A percentile compares a stretch with the other conserved stretches of the same genome.
Conservation (phyloP, 495 filamentous ascomycete species). For the Penicillium psychrofluorescens region DNA sequence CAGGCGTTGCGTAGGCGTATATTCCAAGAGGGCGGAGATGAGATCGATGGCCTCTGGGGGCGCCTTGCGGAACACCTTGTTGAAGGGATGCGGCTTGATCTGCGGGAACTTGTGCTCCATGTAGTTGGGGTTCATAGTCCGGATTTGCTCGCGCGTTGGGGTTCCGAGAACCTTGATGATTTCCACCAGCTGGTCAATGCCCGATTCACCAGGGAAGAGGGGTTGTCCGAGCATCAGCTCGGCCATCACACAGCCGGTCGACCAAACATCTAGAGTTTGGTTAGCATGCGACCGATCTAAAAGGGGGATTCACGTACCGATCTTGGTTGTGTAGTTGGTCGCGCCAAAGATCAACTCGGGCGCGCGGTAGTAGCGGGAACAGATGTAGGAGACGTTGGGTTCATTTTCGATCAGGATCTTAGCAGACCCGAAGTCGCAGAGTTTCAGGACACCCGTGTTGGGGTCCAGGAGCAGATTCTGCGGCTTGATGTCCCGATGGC, state of each 20-base stretch:
- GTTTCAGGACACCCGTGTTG: constrained; percentile 82
- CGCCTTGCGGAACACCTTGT: constrained; percentile 95
- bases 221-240: constrained; percentile 98
- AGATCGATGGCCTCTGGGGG: constrained; percentile 88
- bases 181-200: constrained; percentile 97
- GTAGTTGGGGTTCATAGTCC: constrained; percentile 99
- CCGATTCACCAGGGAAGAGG: constrained; percentile 97
- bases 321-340: constrained; percentile 99
- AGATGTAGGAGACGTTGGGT: constrained; percentile 99
- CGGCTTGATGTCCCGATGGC: constrained; percentile 98
- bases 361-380: constrained; percentile 96
- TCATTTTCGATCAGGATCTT: constrained; percentile 99
- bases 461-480: constrained; percentile 95
- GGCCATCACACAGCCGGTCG: constrained; percentile 98
- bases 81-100: constrained; percentile 99
- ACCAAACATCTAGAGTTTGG: constrained; percentile 84
- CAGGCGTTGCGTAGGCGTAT: constrained; percentile 91
- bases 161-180: constrained; percentile 99
- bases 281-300: background rate
- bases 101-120: constrained; percentile 99
- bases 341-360: constrained; percentile 98
- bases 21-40: constrained; percentile 89
- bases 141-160: constrained; percentile 96
- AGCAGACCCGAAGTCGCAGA: constrained; percentile 97
- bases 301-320: constrained; percentile 56